Base-by-base conservation (phyloP, 352 stramenopile species). In the Phytophthora sansomeana region DNA sequence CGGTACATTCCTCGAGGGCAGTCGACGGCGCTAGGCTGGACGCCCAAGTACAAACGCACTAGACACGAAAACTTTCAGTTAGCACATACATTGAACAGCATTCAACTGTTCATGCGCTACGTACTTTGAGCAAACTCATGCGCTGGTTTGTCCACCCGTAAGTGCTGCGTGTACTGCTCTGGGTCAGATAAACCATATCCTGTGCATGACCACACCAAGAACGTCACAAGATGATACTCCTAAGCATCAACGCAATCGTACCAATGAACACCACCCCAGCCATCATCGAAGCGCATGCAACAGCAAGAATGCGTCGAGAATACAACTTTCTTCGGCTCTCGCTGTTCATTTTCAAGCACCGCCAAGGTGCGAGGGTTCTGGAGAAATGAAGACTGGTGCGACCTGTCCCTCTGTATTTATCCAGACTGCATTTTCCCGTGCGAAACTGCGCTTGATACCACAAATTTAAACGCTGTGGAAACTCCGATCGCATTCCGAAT, bases 1-100 rank as follows among this genome's bases (percentile, higher is more conserved):
- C 83, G 83, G 24, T 92, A 94, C 77, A 89, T 92, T 16, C 85
- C 85, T 52, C 75, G 57, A 9, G 85, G 85, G 44, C 85, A 94
- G 6, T 72, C 46, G 1, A 74, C 54, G 1, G 78, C 63, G 21
- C 50, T 66, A 1, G 81, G 79, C 43, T 91, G 85, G 8, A 90
- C 57, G n/a, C 85, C 80, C 43, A 76, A 61, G 49, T 85, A 80
- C 62, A 90, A 67, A 24, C 75, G 76, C 30, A 80, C 81, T 90
- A n/a, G 1, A 57, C 19, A 24, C 1, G 26, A 24, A 43, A 14
- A 52, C 16, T 26, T 46, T 14, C 41, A n/a, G 11, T 36, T 33
- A 42, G 28, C 32, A 29, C 29, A 16, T 1, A 60, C 6, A 11
- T 6, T 39, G 5, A 35, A 21, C 33, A 24, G 29, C 14, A 24